phyloP scores from a whole-genome alignment of 1,284 basidiomycete genomes.

The Irpex sp. region DNA sequence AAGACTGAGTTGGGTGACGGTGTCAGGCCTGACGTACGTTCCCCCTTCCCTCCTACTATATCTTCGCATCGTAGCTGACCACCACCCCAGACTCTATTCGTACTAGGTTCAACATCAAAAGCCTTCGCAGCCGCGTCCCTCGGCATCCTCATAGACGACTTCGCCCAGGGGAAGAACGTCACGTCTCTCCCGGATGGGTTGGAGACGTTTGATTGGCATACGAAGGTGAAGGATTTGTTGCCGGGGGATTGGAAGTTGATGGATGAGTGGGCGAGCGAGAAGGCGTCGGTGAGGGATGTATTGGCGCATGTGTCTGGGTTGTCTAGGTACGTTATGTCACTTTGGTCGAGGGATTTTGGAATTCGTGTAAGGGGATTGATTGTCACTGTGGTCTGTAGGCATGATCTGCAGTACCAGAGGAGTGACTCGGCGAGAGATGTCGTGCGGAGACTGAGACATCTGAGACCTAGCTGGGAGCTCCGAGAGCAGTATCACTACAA shows the following conservation, averaged over 20 bases:
- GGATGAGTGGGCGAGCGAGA: conserved; percentile 30
- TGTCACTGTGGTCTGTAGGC: background rate
- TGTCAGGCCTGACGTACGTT: conserved; percentile 21
- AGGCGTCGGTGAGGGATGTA: conserved; percentile 31
- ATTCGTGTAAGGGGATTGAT: no score
- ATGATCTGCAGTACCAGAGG: conserved; percentile 1
- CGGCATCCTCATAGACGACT: conserved; percentile 37
- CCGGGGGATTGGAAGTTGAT: conserved; percentile 30
- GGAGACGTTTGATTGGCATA: conserved; percentile 29
- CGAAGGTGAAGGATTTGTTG: conserved; percentile 30
- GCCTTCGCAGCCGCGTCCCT: conserved; percentile 34
- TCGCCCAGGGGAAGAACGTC: conserved; percentile 27
- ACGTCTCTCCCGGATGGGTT: conserved; percentile 29
- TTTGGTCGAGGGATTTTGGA: no score
- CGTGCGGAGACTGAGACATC: conserved; percentile 18
- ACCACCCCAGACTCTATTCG: conserved; percentile 30
- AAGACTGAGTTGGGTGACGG: conserved; percentile 21
- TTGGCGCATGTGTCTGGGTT: conserved; percentile 35
- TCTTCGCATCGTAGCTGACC: background rate
- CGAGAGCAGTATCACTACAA: conserved; percentile 32
- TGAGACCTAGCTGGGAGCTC: conserved; percentile 27
- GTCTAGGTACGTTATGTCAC: conserved; percentile 24
- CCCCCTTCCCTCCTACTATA: no score
- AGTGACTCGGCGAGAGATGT: conserved; percentile 2
- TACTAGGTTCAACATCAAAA: conserved; percentile 32